Evolutionary conservation across 495 filamentous ascomycete genomes (phyloP).

Genomic region (Staphylotrichum tortipilum): DNA sequence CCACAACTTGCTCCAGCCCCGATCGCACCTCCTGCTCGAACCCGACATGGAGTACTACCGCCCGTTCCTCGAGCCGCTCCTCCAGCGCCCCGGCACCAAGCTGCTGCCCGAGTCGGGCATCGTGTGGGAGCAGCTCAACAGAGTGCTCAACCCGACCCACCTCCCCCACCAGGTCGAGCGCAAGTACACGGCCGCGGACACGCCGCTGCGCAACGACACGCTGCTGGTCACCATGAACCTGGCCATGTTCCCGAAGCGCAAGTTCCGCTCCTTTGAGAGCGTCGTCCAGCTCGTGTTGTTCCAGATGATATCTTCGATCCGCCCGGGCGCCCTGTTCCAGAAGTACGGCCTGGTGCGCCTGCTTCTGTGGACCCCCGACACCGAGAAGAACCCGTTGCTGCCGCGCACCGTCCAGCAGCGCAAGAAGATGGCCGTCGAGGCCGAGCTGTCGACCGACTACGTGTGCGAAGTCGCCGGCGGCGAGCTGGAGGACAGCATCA

Average conservation of each 20-base stretch:
- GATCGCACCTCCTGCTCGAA: constrained; percentile 73
- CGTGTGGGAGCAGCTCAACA: constrained; percentile 40
- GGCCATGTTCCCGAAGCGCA: constrained; percentile 30
- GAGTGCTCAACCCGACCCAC: constrained; percentile 36
- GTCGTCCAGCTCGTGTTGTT: constrained; percentile 35
- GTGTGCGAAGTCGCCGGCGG: constrained; percentile 36
- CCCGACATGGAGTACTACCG: constrained; percentile 45
- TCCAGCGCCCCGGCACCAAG: constrained; percentile 46
- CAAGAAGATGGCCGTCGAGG: constrained; percentile 43
- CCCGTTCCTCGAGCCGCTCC: constrained; percentile 52
- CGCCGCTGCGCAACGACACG: constrained; percentile 48
- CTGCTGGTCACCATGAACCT: constrained; percentile 60
- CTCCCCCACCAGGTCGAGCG: constrained; percentile 43
- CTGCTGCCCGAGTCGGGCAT: constrained; percentile 42
- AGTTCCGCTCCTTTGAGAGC: constrained; percentile 29
- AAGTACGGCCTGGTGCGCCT: constrained; percentile 62
- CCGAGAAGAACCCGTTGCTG: constrained; percentile 41
- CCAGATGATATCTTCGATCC: constrained; percentile 40
- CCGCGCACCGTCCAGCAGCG: constrained; percentile 48
- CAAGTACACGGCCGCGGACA: constrained; percentile 12
- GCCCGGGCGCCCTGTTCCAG: constrained; percentile 42
- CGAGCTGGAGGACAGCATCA: constrained; percentile 2
- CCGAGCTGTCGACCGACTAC: constrained; percentile 48
- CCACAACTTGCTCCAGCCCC: constrained; percentile 63
- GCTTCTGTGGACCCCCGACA: constrained; percentile 50